Evolutionary conservation across 495 filamentous ascomycete species (phyloP), one percentile per base, ranked within the genome.

Genomic region (Terfezia claveryi): DNA sequence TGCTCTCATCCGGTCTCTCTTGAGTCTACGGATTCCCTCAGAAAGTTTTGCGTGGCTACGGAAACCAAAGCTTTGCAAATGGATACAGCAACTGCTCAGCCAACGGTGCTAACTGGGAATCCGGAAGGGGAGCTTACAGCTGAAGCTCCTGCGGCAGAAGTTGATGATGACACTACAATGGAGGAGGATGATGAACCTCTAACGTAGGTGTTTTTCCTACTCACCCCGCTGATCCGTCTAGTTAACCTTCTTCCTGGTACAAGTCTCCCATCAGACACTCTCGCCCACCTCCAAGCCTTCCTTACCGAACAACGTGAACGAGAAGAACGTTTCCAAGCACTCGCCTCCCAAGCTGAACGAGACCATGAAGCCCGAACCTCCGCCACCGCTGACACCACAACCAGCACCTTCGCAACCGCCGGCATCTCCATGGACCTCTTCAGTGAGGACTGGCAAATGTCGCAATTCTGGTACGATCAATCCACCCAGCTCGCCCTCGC

Each of bases 401-500:
- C 61, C 16, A 27, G n/a, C 4, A 46, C 8, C 41, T 5, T 5
- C 12, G 41, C 27, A 1, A 32, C 27, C 4, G 27, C 27, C 2
- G 63, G 68, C 41, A 57, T 83, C 36, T 78, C 74, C 7, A 89
- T 89, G 73, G 79, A 82, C 4, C 69, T 74, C 12, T 89, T 89
- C 65, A 68, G 70, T 0, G 84, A 89, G 69, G 80, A 88, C 64
- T 89, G 84, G 84, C 82, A 87, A 55, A 74, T 81, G 55, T 80
- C 75, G 54, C 84, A 89, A 65, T 57, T 61, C 12, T 64, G 84
- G 82, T 89, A 87, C 62, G 75, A 75, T 23, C 75, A 83, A 54
- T 72, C 78, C 51, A 86, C 83, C 27, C 83, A 83, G 0, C 74
- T 60, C 8, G 61, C 68, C 2, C 67, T 82, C 10, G 82, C 82